Evolutionary conservation across 305 asterid genomes (phyloP).

Genomic region (Solanum hybrid): DNA sequence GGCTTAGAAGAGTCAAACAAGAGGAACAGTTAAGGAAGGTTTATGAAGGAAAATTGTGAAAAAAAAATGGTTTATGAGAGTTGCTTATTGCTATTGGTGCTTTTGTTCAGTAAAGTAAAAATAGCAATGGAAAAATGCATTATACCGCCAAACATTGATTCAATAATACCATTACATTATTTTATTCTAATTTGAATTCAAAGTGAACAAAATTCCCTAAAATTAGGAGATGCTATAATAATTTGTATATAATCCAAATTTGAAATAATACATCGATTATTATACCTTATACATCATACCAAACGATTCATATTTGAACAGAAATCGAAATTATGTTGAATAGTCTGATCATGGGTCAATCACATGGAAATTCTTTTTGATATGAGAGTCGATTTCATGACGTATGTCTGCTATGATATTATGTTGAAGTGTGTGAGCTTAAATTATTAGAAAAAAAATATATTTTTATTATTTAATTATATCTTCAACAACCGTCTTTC

Average conservation of each 20-base stretch:
- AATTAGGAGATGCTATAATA: neutral
- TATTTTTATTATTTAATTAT: no score
- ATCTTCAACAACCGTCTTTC: neutral
- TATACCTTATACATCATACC: no score
- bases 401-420: no score
- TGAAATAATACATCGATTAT: neutral
- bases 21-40: neutral
- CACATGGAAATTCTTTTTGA: no score
- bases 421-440: neutral
- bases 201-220: neutral
- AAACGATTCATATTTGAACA: neutral
- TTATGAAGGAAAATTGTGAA: neutral
- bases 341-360: neutral
- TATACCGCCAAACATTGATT: constrained; percentile 3
- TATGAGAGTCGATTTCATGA: neutral
- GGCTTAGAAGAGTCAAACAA: neutral
- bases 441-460: no score
- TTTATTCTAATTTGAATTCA: constrained; percentile 3
- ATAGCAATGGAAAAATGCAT: neutral
- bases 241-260: neutral
- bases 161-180: neutral
- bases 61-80: neutral
- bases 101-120: neutral
- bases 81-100: constrained; percentile 1
- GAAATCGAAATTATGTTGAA: no score